phyloP scores from a whole-genome alignment of 139 green algal genomes.

The Pleodorina starrii region DNA sequence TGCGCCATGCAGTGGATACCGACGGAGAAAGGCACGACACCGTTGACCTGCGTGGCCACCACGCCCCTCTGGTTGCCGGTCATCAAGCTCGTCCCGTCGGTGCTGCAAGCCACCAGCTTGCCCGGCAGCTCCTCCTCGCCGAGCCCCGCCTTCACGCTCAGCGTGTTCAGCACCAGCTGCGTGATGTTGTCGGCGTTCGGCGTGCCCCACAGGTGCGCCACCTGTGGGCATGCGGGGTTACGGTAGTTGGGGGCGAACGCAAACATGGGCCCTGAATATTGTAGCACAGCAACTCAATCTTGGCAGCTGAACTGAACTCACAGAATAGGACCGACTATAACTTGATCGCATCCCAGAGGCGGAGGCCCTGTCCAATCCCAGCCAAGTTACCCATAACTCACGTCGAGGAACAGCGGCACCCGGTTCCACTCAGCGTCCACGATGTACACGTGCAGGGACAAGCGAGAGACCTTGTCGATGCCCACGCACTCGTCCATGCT shows the following conservation, averaged over 20 bases:
- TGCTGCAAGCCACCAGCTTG: no score
- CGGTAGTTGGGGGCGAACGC: not conserved
- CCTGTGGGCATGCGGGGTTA: not conserved
- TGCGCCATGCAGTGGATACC: slow-evolving; percentile 6
- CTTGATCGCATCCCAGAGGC: not conserved
- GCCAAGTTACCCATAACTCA: not conserved
- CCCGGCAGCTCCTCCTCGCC: no score
- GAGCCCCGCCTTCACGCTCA: not conserved
- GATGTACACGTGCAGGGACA: not conserved
- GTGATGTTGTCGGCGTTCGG: not conserved
- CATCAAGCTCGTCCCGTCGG: no score
- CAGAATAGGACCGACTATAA: not conserved
- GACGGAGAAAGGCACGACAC: not conserved
- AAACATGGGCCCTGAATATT: not conserved
- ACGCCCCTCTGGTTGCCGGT: not conserved
- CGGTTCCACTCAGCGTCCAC: not conserved
- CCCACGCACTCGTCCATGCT: not conserved
- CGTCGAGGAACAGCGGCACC: not conserved
- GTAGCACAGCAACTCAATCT: not conserved
- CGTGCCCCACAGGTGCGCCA: not conserved
- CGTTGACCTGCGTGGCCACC: not conserved
- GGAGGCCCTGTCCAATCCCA: not conserved
- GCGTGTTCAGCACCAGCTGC: not conserved
- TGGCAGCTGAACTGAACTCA: not conserved
- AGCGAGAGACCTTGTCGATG: not conserved